These are phyloP conservation scores for Penicillium sp. DNA, from an alignment of 2,329 filamentous ascomycete species.

Conservation along the genomic window DNA sequence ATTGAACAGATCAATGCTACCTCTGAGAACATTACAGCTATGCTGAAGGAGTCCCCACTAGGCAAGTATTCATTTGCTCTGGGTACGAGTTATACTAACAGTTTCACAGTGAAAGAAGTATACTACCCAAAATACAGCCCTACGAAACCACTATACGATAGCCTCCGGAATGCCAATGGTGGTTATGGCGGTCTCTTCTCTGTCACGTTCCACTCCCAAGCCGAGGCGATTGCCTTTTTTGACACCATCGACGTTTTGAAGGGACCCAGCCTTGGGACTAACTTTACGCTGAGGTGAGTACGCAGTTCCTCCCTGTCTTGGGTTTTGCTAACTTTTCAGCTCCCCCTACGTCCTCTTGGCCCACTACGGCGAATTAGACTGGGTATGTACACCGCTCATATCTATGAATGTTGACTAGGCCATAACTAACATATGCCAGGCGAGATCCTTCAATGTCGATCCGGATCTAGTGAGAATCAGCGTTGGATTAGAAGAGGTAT, in stretches of 20 bases:
- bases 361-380: slow-evolving; percentile 89
- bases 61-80: slow-evolving; percentile 34
- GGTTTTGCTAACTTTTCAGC: slow-evolving; percentile 38
- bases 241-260: slow-evolving; percentile 85
- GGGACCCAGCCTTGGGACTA: slow-evolving; percentile 91
- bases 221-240: slow-evolving; percentile 76
- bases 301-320: neutral
- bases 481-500: slow-evolving; percentile 79
- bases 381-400: slow-evolving; percentile 53
- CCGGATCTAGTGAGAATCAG: slow-evolving; percentile 79
- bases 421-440: slow-evolving; percentile 43
- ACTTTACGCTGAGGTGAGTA: slow-evolving; percentile 75
- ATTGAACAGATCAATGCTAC: slow-evolving; percentile 83
- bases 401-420: neutral
- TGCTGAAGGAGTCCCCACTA: slow-evolving; percentile 59
- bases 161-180: slow-evolving; percentile 67
- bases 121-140: slow-evolving; percentile 82
- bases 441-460: slow-evolving; percentile 75
- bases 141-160: slow-evolving; percentile 72
- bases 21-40: slow-evolving; percentile 75
- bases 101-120: slow-evolving; percentile 66
- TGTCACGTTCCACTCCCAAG: slow-evolving; percentile 69
- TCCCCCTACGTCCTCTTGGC: slow-evolving; percentile 90
- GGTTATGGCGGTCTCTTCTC: slow-evolving; percentile 91
- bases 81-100: slow-evolving; percentile 9